A percentile compares a stretch with the other conserved stretches of the same genome.
Evolutionary conservation across 2,329 filamentous ascomycete genomes (phyloP).

Genomic region (Alternaria ventricosa): DNA sequence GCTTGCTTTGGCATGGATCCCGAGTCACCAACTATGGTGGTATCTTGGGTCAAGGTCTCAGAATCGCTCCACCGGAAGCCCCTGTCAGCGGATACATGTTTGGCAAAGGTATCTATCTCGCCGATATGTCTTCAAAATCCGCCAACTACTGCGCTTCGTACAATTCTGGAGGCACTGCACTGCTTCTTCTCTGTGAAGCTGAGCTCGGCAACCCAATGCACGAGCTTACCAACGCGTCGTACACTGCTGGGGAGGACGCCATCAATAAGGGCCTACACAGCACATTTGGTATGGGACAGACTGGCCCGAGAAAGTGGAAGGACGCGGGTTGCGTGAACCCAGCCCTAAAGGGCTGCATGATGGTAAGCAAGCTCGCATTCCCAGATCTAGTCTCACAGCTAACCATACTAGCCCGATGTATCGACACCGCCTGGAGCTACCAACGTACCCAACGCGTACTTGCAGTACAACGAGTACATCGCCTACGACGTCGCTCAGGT

Average conservation of each 20-base stretch:
- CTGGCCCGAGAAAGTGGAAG: constrained; percentile 73
- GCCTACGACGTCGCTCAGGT: constrained; percentile 74
- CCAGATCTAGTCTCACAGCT: not conserved
- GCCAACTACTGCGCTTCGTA: constrained; percentile 74
- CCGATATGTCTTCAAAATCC: constrained; percentile 80
- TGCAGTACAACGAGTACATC: constrained; percentile 78
- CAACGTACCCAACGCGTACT: constrained; percentile 52
- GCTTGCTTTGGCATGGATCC: constrained; percentile 87
- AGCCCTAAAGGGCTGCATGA: constrained; percentile 70
- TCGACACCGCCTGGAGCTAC: constrained; percentile 57
- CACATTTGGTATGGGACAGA: constrained; percentile 73
- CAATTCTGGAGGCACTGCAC: constrained; percentile 70
- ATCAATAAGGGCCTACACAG: constrained; percentile 66
- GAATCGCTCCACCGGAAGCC: constrained; percentile 87
- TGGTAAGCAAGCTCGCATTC: constrained; percentile 59
- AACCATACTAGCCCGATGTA: constrained; percentile 33
- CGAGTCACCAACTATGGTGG: constrained; percentile 84
- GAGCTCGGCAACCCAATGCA: constrained; percentile 80
- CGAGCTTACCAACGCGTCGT: constrained; percentile 64
- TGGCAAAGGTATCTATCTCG: constrained; percentile 87
- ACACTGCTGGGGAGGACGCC: constrained; percentile 68
- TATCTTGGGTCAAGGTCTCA: constrained; percentile 84
- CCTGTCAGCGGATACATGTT: constrained; percentile 86
- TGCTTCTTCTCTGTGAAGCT: constrained; percentile 84
- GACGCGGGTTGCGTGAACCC: constrained; percentile 72